Percentiles rank a stretch among this genome's conserved stretches.
phyloP scores from a whole-genome alignment of 2,329 filamentous ascomycete species.

The Cladobotryum protrusum region DNA sequence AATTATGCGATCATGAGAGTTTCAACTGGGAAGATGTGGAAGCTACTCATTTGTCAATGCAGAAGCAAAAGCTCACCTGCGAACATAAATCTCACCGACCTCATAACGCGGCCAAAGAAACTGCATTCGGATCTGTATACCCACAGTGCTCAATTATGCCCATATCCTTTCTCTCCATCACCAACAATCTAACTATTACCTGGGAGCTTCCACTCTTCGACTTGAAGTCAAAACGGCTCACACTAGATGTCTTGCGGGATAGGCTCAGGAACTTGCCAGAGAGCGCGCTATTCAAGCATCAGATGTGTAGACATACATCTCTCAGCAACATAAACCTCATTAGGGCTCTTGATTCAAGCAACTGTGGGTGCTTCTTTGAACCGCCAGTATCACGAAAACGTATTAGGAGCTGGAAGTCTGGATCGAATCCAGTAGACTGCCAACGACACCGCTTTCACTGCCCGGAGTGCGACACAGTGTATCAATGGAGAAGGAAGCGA shows the following conservation, averaged over 20 bases:
- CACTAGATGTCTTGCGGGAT: not conserved
- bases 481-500: too few relatives aligned
- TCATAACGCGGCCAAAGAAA: not conserved
- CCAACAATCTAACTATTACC: not conserved
- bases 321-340: not conserved
- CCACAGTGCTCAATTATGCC: not conserved
- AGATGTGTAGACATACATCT: not conserved
- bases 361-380: not conserved
- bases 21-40: too few relatives aligned
- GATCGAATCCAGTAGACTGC: not conserved
- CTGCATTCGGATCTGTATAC: not conserved
- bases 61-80: not conserved
- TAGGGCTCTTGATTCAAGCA: not conserved
- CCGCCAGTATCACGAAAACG: not conserved
- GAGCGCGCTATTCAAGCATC: not conserved
- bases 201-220: not conserved
- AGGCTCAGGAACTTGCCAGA: not conserved
- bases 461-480: not conserved
- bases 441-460: not conserved
- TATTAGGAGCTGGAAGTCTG: not conserved
- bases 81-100: not conserved
- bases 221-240: not conserved
- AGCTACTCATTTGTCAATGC: too few relatives aligned
- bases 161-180: not conserved
- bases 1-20: too few relatives aligned